These are phyloP conservation scores for Mycena galericulata DNA, from an alignment of 768 basidiomycete species.

Conservation along the genomic window DNA sequence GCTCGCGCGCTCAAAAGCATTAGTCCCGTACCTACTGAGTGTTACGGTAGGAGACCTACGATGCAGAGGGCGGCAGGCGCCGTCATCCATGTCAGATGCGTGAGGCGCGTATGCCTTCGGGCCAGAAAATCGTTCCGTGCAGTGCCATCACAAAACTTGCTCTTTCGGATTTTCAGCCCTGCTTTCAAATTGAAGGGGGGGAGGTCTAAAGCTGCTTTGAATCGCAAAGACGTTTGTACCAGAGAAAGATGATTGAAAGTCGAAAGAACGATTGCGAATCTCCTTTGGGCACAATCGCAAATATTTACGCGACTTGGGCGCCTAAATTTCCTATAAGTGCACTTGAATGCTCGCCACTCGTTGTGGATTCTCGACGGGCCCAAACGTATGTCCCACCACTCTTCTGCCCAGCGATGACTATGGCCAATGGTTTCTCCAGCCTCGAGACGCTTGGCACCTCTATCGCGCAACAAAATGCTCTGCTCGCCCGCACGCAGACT, in stretches of 20 bases:
- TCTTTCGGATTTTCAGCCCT: too few relatives aligned
- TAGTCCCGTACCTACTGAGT: slow-evolving; percentile 48
- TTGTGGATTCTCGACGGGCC: slow-evolving; percentile 19
- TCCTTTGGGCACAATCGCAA: too few relatives aligned
- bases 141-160: too few relatives aligned
- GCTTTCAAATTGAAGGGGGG: too few relatives aligned
- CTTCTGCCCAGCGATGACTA: background rate
- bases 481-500: slow-evolving; percentile 70
- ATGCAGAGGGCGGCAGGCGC: slow-evolving; percentile 61
- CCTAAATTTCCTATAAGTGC: too few relatives aligned
- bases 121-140: slow-evolving; percentile 70
- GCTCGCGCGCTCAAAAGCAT: slow-evolving; percentile 40
- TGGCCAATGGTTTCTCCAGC: slow-evolving; percentile 43
- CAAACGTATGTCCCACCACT: slow-evolving; percentile 14
- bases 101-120: slow-evolving; percentile 55
- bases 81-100: slow-evolving; percentile 72
- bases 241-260: too few relatives aligned
- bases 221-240: too few relatives aligned
- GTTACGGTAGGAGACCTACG: slow-evolving; percentile 58
- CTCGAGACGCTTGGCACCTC: slow-evolving; percentile 76
- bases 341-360: slow-evolving; percentile 22
- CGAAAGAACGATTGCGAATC: too few relatives aligned
- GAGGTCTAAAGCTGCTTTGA: too few relatives aligned
- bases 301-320: too few relatives aligned
- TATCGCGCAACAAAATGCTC: slow-evolving; percentile 68